Conservation (phyloP, 2,329 filamentous ascomycete genomes). For the Dactylellina leptospora region DNA sequence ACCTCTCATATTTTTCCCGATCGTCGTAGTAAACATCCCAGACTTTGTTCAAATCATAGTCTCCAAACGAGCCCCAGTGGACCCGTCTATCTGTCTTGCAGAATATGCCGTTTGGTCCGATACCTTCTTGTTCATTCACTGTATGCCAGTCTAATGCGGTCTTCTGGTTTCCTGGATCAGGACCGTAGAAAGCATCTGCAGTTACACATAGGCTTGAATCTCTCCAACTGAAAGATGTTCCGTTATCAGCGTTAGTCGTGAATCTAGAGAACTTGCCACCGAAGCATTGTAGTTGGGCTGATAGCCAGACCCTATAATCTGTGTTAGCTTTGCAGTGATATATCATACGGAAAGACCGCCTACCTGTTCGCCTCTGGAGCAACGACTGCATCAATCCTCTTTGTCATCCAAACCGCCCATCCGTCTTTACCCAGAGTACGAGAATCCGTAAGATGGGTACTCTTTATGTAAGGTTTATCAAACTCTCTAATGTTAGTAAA, state of each 20-base stretch:
- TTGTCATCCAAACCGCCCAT: constrained; percentile 61
- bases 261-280: constrained; percentile 63
- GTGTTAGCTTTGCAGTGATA: too few species aligned
- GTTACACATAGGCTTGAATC: constrained; percentile 61
- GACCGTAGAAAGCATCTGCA: constrained; percentile 63
- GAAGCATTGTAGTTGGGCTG: constrained; percentile 63
- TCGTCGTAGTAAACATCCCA: constrained; percentile 61
- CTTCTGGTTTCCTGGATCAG: constrained; percentile 57
- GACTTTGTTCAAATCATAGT: constrained; percentile 59
- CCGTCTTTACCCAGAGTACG: constrained; percentile 60
- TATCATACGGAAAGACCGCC: too few species aligned
- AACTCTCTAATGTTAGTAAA: constrained; percentile 64
- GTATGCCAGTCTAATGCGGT: constrained; percentile 62
- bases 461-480: constrained; percentile 64
- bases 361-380: constrained; percentile 60
- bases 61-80: constrained; percentile 62
- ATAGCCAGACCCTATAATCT: constrained; percentile 56
- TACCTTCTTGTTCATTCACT: constrained; percentile 60
- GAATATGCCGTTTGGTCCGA: constrained; percentile 58
- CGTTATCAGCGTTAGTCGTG: constrained; percentile 61
- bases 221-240: constrained; percentile 64
- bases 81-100: constrained; percentile 61
- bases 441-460: constrained; percentile 63
- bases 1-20: constrained; percentile 59
- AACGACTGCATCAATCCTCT: constrained; percentile 61